Evolutionary conservation across 768 basidiomycete species (phyloP).

Genomic region (Fomitopsis serialis): DNA sequence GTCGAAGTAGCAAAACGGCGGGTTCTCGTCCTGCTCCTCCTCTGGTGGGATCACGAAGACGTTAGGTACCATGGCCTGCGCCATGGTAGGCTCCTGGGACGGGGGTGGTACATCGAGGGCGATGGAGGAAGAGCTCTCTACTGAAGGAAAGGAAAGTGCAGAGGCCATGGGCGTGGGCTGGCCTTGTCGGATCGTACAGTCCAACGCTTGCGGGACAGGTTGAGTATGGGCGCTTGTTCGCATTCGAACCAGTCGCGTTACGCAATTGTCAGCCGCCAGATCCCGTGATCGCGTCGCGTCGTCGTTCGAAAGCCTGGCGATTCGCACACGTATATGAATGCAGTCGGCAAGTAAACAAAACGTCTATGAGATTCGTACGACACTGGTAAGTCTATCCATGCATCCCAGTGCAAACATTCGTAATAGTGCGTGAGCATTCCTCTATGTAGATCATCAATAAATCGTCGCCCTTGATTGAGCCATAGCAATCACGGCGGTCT

Average conservation of each 20-base stretch:
- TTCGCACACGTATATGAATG: too few species aligned
- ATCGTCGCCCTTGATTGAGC: too few species aligned
- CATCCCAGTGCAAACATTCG: too few species aligned
- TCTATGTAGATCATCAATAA: too few species aligned
- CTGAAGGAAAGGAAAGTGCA: conserved; percentile 20
- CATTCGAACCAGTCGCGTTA: conserved; percentile 6
- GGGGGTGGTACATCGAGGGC: conserved; percentile 20
- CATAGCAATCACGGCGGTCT: neutral
- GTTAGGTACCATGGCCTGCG: conserved; percentile 22
- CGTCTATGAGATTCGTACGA: too few species aligned
- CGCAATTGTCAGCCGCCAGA: neutral
- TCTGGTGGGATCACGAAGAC: conserved; percentile 33
- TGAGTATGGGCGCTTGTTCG: neutral
- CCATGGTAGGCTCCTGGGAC: conserved; percentile 20
- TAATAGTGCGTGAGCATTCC: too few species aligned
- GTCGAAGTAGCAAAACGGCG: conserved; percentile 30
- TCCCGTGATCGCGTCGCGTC: neutral
- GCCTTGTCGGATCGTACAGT: conserved; percentile 5
- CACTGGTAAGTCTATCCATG: too few species aligned
- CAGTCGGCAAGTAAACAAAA: too few species aligned
- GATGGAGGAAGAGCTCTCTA: conserved; percentile 11
- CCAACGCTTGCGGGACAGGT: too few species aligned
- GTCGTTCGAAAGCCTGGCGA: too few species aligned
- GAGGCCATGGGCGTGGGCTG: conserved; percentile 14
- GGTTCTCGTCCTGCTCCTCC: conserved; percentile 28